Base-by-base conservation (phyloP, 305 asterid species). In the Rubia balearica region DNA sequence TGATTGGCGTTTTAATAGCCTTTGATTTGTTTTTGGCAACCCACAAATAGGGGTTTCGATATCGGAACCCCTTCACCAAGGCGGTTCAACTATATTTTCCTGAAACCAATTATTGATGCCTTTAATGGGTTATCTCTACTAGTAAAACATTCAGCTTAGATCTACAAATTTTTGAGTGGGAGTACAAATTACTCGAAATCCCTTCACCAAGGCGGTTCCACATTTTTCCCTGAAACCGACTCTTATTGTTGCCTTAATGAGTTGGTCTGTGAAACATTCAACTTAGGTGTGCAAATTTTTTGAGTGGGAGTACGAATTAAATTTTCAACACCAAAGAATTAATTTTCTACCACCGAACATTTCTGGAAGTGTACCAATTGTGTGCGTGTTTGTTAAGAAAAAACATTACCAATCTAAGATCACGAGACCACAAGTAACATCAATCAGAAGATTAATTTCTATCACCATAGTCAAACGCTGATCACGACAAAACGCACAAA, bases 61-160 rank as follows among this genome's bases (percentile, higher is more conserved):
- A 0, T 33, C 38, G 38, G 38, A 33, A 33, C 38, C 30, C 53
- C 53, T 33, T 33, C 38, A 33, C 38, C 38, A 33, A 33, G 4
- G 38, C 38, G 38, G 38, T 33, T 33, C 38, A 89, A 86, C 38
- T 0, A 1, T 33, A 27, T 33, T 33, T 33, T 4, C 38, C 38
- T 33, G 38, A 4, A 33, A 33, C 38, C 5, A 42, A 89, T 88
- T 61, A 88, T 33, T 33, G 38, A 2, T 33, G 3, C 4, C 38
- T 33, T 33, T 33, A 33, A 33, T 33, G 3, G 38, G 38, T 33
- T 33, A 4, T 2, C 3, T 33, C 38, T 33, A 33, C 38, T 4
- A 33, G 0, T 33, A 4, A 27, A 27, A 27, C 30, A 27, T 33
- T 33, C 38, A 33, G 3, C 38, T 33, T 33, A 33, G 38, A 4